Percentiles rank a stretch among this genome's conserved stretches.
Evolutionary conservation across 139 green algal species (phyloP).

Genomic region (Desmodesmus armatus): DNA sequence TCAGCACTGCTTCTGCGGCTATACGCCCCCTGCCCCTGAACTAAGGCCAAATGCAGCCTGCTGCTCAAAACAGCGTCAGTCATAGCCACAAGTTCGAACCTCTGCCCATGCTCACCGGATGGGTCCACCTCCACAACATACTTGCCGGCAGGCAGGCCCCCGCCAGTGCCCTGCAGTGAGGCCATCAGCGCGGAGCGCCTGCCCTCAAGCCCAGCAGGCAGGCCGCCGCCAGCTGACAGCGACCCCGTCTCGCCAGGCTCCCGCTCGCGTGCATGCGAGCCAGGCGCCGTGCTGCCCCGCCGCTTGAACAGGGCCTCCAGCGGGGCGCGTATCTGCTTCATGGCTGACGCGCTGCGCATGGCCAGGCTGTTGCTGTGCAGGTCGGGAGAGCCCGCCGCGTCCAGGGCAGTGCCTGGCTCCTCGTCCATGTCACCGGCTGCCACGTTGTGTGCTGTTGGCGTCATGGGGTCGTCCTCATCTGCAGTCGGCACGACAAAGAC

Average conservation of each 20-base stretch:
- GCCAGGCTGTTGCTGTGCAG: conserved; percentile 2
- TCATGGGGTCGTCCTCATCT: no score
- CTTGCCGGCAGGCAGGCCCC: conserved; percentile 25
- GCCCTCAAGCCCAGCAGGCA: not conserved
- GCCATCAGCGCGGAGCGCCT: conserved; percentile 9
- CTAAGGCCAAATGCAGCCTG: no score
- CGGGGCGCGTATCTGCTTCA: conserved; percentile 29
- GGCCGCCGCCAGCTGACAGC: not conserved
- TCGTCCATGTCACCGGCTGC: conserved; percentile 11
- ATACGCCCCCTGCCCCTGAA: no score
- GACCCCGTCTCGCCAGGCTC: not conserved
- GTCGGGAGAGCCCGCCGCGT: conserved; percentile 5
- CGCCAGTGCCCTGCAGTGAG: conserved; percentile 24
- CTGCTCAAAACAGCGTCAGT: no score
- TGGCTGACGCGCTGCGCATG: conserved; percentile 2
- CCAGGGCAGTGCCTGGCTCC: not conserved
- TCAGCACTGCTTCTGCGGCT: no score
- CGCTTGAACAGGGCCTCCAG: conserved; percentile 43
- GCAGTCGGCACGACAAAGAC: no score
- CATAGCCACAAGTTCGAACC: not conserved
- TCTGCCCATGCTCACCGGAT: not conserved
- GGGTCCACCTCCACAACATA: conserved; percentile 43
- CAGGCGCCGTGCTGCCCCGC: not conserved
- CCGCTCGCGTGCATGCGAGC: not conserved
- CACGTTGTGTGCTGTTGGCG: no score